phyloP scores from a whole-genome alignment of 306 rosid genomes.

The Trifolium fragiferum region DNA sequence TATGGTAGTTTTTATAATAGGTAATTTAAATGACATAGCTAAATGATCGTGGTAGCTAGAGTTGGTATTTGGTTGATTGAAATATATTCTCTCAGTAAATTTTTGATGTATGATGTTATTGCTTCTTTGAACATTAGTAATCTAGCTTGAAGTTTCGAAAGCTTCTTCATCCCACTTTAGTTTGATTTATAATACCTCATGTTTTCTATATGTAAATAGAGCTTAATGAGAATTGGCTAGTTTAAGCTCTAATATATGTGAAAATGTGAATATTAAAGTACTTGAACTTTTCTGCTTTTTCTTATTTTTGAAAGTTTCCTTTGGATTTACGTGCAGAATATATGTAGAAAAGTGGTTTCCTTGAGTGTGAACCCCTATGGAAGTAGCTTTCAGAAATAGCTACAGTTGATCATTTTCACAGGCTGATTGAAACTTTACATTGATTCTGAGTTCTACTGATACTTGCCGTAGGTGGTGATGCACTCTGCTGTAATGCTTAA shows the following conservation, averaged over 20 bases:
- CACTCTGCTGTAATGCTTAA: slow-evolving; percentile 54
- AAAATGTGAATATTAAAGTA: slow-evolving; percentile 15
- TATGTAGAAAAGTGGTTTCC: slow-evolving; percentile 42
- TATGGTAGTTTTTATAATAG: no score
- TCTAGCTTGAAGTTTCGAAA: slow-evolving; percentile 17
- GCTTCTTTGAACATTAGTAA: slow-evolving; percentile 23
- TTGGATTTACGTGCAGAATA: slow-evolving; percentile 49
- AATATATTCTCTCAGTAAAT: slow-evolving; percentile 18
- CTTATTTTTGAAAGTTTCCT: slow-evolving; percentile 21
- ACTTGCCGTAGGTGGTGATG: slow-evolving; percentile 64
- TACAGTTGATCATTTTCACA: not conserved
- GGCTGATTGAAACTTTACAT: slow-evolving; percentile 43
- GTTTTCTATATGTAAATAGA: slow-evolving; percentile 10
- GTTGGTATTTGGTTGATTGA: no score
- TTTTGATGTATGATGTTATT: slow-evolving; percentile 30
- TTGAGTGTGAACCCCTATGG: slow-evolving; percentile 19
- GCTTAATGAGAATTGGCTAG: slow-evolving; percentile 19
- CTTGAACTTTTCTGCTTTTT: slow-evolving; percentile 11
- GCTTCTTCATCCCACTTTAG: slow-evolving; percentile 34
- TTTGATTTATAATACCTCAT: slow-evolving; percentile 14
- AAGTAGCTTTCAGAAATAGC: slow-evolving; percentile 43
- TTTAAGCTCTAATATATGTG: slow-evolving; percentile 22
- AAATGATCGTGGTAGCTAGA: no score
- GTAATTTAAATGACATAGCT: no score
- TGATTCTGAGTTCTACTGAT: slow-evolving; percentile 46